These are phyloP conservation scores for Giardia muris DNA, from an alignment of 208 protist genomes.

Conservation along the genomic window DNA sequence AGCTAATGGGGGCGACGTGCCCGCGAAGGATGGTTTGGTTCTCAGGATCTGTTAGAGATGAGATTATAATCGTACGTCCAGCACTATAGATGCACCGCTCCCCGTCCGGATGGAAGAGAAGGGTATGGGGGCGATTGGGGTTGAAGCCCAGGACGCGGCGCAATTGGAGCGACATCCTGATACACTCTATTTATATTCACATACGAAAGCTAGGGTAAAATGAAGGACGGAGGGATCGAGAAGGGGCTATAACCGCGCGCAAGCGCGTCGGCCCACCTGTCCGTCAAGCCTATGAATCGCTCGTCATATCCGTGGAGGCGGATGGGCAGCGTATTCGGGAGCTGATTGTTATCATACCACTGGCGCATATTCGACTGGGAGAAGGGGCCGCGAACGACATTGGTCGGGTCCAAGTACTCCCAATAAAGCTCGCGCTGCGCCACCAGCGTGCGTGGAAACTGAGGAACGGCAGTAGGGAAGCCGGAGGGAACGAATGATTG, in stretches of 20 bases:
- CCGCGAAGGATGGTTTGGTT: conserved; percentile 13
- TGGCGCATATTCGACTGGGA: not conserved
- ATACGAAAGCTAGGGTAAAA: not conserved
- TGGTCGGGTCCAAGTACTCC: not conserved
- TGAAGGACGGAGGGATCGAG: not conserved
- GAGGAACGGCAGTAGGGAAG: not conserved
- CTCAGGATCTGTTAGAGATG: not conserved
- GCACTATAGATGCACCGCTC: not conserved
- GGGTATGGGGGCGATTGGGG: not conserved
- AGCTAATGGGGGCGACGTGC: not conserved
- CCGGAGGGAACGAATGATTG: not conserved
- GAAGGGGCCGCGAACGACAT: not conserved
- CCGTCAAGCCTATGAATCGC: not conserved
- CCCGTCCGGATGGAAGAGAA: conserved; percentile 1
- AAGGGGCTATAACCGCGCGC: not conserved
- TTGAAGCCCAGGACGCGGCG: not conserved
- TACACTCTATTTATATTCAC: not conserved
- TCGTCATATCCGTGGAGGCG: not conserved
- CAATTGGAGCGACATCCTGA: not conserved
- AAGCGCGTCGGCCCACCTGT: not conserved
- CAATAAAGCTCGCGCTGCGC: not conserved
- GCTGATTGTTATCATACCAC: not conserved
- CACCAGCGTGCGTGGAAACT: not conserved
- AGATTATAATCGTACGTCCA: not conserved
- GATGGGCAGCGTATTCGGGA: not conserved